Percentiles rank a stretch among this genome's conserved stretches.
phyloP scores from a whole-genome alignment of 2,329 filamentous ascomycete genomes.

The Pseudogymnoascus sp. region DNA sequence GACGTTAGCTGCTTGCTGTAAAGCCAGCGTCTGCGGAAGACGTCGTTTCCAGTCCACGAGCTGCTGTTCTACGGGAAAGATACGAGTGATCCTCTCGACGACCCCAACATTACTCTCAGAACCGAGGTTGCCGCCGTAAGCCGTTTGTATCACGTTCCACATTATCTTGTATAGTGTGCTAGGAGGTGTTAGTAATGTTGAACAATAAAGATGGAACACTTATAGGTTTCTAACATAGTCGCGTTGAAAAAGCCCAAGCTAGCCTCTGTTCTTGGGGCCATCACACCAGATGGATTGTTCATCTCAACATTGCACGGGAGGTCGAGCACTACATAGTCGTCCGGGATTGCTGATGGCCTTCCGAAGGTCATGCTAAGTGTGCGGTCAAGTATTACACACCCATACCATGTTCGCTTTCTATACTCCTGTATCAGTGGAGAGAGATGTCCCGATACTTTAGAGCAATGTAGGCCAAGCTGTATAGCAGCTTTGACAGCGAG shows the following conservation, averaged over 20 bases:
- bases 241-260: conserved; percentile 28
- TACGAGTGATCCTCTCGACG: conserved; percentile 27
- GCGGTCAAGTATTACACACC: conserved; percentile 41
- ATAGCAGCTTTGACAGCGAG: conserved; percentile 44
- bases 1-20: conserved; percentile 24
- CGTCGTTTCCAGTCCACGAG: conserved; percentile 32
- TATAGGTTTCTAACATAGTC: conserved; percentile 27
- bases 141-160: conserved; percentile 33
- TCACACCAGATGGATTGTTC: not conserved
- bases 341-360: conserved; percentile 39
- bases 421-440: conserved; percentile 39
- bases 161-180: conserved; percentile 31
- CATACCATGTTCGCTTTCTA: conserved; percentile 43
- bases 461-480: conserved; percentile 45
- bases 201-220: not conserved
- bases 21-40: conserved; percentile 26
- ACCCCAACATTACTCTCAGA: conserved; percentile 23
- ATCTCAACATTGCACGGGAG: conserved; percentile 25
- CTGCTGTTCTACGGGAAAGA: conserved; percentile 34
- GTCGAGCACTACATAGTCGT: conserved; percentile 36
- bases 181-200: not conserved
- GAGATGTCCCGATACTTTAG: conserved; percentile 30
- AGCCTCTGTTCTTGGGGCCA: conserved; percentile 10
- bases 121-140: conserved; percentile 40
- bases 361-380: conserved; percentile 47